Evolutionary conservation across 78 protist species (phyloP), one percentile per base, ranked within the genome.

Genomic region (Dictyostelium capitatum): DNA sequence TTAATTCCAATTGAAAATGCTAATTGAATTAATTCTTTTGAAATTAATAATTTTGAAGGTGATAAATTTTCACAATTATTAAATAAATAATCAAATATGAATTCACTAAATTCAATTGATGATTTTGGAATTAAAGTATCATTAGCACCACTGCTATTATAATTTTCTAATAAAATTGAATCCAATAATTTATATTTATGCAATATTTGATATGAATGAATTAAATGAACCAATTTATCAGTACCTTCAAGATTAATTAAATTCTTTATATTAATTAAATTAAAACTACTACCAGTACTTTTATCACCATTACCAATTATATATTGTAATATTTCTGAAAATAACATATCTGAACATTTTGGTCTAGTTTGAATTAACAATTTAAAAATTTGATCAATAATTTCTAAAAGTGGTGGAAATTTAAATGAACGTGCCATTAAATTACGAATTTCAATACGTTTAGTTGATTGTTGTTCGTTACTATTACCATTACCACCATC

Each of bases 21-120:
- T 1, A 77, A 77, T 25, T 48, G 46, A 28, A 87, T 43, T 7
- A 87, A 14, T 50, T 87, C 80, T 65, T 87, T 87, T 23, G 46
- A 59, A 20, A 87, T 72, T 25, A 78, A 14, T 28, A 87, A 47
- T 37, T 77, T 56, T n/a, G 93, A 56, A 23, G 93, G 93, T 59
- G 93, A 51, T 47, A 87, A 47, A 19, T 87, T 65, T 5, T 59
- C 69, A 51, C 80, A 41, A 65, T 87, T 47, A 20, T 64, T 47
- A 64, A 46, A 59, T 11, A 87, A 25, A 37, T 87, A 87, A 14
- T 87, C 79, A 10, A 87, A 15, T 1, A 87, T 3, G 9, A 25
- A 28, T 25, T 14, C 54, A 25, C 54, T 11, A 12, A 37, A 62
- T 25, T 20, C 23, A 5, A 7, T 2, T 56, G 78, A 48, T 25